These are phyloP conservation scores for Collybia nuda DNA, from an alignment of 768 basidiomycete species.

Conservation along the genomic window DNA sequence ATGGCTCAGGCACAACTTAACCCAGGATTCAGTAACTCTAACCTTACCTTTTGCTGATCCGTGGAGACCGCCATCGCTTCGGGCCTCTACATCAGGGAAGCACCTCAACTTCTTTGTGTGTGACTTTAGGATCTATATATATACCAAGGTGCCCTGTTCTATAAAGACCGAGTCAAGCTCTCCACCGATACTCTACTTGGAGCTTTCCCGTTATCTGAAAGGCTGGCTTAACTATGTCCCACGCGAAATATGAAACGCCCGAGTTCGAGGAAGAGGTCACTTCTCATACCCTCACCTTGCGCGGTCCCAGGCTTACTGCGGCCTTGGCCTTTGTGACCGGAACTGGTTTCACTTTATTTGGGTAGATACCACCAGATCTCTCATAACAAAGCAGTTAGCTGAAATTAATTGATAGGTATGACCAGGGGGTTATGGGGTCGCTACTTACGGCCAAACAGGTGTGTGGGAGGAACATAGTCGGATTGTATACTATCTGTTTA, in stretches of 20 bases:
- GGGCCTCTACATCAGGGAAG: too few species aligned
- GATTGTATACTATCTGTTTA: not conserved
- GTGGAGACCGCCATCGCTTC: too few species aligned
- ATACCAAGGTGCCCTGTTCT: too few species aligned
- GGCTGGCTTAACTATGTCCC: not conserved
- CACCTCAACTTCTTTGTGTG: too few species aligned
- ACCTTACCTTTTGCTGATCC: too few species aligned
- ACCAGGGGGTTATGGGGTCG: conserved; percentile 73
- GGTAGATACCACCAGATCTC: conserved; percentile 24
- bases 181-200: too few species aligned
- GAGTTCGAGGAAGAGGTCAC: conserved; percentile 34
- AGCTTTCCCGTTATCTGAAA: not conserved
- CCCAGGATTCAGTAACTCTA: too few species aligned
- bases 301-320: conserved; percentile 44
- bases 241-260: conserved; percentile 14
- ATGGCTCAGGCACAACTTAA: too few species aligned
- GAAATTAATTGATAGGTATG: conserved; percentile 41
- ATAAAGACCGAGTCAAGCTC: too few species aligned
- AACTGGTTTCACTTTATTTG: conserved; percentile 62
- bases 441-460: conserved; percentile 57
- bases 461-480: not conserved
- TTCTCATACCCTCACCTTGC: conserved; percentile 28
- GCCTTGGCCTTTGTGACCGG: conserved; percentile 58
- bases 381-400: not conserved
- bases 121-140: too few species aligned